phyloP scores from a whole-genome alignment of 805 yeast species.

The Torulaspora maleeae region DNA sequence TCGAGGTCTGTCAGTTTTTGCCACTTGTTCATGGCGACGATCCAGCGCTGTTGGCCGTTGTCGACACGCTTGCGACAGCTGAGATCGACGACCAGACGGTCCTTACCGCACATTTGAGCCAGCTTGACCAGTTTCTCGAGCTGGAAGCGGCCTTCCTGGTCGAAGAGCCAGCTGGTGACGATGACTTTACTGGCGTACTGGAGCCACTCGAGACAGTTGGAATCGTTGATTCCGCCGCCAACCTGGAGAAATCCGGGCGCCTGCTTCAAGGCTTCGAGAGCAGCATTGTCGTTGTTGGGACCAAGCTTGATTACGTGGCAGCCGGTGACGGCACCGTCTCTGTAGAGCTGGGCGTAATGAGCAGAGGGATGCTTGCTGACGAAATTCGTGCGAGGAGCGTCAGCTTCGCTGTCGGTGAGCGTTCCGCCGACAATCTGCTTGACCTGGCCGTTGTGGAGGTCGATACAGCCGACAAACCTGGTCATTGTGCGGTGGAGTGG shows the following conservation, averaged over 20 bases:
- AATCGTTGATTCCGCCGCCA: slow-evolving; percentile 85
- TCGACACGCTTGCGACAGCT: slow-evolving; percentile 59
- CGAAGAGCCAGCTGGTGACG: slow-evolving; percentile 84
- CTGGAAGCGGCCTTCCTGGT: slow-evolving; percentile 44
- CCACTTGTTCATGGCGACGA: slow-evolving; percentile 98
- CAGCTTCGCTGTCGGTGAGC: slow-evolving; percentile 43
- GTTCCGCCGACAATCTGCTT: slow-evolving; percentile 98
- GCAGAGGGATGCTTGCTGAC: slow-evolving; percentile 70
- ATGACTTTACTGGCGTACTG: slow-evolving; percentile 80
- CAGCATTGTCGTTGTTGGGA: slow-evolving; percentile 74
- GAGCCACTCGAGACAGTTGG: slow-evolving; percentile 76
- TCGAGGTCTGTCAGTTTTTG: slow-evolving; percentile 73
- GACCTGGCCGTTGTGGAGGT: slow-evolving; percentile 90
- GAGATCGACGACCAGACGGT: slow-evolving; percentile 75
- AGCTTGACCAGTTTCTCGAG: slow-evolving; percentile 50
- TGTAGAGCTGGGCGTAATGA: slow-evolving; percentile 70
- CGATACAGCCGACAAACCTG: slow-evolving; percentile 88
- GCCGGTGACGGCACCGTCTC: slow-evolving; percentile 53
- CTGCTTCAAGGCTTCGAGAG: slow-evolving; percentile 61
- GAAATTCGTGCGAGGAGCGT: slow-evolving; percentile 61
- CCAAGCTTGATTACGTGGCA: slow-evolving; percentile 95
- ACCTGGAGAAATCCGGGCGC: slow-evolving; percentile 78
- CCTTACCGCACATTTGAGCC: slow-evolving; percentile 54
- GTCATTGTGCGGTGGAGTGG: slow-evolving; percentile 51
- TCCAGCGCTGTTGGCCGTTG: slow-evolving; percentile 48